Evolutionary conservation across 208 protist species (phyloP).

Genomic region (Leishmania tarentolae): DNA sequence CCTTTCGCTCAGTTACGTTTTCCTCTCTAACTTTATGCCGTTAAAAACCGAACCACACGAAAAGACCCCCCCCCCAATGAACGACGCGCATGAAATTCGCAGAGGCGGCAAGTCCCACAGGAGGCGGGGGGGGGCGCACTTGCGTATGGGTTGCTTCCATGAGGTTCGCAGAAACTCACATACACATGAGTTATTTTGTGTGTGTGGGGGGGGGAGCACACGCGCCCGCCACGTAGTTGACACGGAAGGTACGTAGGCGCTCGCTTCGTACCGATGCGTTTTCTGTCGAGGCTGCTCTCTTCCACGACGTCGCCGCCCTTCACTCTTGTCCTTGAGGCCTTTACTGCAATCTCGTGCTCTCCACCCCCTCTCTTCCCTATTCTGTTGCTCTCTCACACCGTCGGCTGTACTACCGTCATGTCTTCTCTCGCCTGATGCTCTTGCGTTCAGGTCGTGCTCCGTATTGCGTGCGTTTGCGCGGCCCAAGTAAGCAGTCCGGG

Average conservation of each 20-base stretch:
- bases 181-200: background rate
- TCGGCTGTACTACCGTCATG: background rate
- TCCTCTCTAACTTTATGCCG: background rate
- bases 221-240: background rate
- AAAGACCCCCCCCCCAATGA: background rate
- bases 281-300: background rate
- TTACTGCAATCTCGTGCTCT: background rate
- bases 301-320: background rate
- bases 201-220: no score
- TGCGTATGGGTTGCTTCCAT: background rate
- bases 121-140: background rate
- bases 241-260: background rate
- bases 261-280: background rate
- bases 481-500: background rate
- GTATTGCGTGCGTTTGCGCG: background rate
- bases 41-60: constrained; percentile 4
- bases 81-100: background rate
- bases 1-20: background rate
- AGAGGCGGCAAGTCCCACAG: no score
- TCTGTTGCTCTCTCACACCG: background rate
- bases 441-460: no score
- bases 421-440: no score
- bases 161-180: background rate
- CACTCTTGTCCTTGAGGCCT: background rate
- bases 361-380: background rate